A percentile compares a stretch with the other conserved stretches of the same genome.
These are phyloP conservation scores for Astragalus membranaceus DNA, from an alignment of 306 rosid species.

Conservation along the genomic window DNA sequence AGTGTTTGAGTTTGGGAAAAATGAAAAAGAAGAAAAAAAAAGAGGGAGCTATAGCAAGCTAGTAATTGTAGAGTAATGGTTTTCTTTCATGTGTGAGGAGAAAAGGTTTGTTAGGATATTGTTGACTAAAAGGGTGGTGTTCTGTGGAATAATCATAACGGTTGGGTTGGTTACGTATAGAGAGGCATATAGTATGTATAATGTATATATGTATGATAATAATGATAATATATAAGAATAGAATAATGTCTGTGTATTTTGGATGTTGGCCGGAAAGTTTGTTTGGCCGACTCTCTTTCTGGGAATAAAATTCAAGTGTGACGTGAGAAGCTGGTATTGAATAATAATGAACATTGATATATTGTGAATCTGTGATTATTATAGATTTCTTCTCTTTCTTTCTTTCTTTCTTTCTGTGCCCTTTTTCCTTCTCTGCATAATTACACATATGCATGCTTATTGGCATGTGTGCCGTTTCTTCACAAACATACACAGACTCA, in stretches of 20 bases:
- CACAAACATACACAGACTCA: not conserved
- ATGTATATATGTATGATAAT: not conserved
- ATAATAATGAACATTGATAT: conserved; percentile 10
- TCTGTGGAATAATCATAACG: conserved; percentile 57
- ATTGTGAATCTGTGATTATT: too few relatives aligned
- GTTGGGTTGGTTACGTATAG: conserved; percentile 53
- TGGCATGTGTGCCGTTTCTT: conserved; percentile 23
- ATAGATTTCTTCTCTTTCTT: not conserved
- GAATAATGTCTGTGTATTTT: conserved; percentile 29
- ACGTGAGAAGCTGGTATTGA: conserved; percentile 37
- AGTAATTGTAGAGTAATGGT: conserved; percentile 6
- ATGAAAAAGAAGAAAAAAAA: not conserved
- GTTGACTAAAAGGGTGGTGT: conserved; percentile 52
- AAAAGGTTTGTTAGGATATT: conserved; percentile 56
- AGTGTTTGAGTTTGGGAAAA: not conserved
- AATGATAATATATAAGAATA: not conserved
- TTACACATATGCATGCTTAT: conserved; percentile 25
- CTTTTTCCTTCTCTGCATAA: conserved; percentile 15
- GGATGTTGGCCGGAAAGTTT: conserved; percentile 65
- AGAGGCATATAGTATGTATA: not conserved
- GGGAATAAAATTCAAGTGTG: conserved; percentile 47
- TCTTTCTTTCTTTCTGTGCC: conserved; percentile 24
- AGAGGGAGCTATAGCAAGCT: not conserved
- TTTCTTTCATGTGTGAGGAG: conserved; percentile 28
- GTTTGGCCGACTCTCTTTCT: conserved; percentile 57